phyloP scores from a whole-genome alignment of 1,139 yeast species.

The Blastobotrys petasosporus region DNA sequence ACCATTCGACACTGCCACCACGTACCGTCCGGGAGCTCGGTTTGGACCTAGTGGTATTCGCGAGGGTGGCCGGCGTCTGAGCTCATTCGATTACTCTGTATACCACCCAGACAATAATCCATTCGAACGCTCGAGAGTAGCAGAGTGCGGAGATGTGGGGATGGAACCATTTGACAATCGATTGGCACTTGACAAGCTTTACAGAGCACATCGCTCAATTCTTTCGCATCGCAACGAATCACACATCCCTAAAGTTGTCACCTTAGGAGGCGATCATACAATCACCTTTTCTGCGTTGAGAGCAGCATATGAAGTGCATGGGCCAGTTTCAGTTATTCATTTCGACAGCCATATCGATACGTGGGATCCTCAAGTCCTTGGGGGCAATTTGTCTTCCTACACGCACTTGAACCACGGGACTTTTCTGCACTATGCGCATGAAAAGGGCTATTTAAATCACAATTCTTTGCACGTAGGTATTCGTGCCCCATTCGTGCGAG shows the following conservation, averaged over 20 bases:
- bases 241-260: constrained; percentile 48
- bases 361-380: constrained; percentile 70
- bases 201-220: constrained; percentile 47
- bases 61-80: constrained; percentile 56
- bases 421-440: constrained; percentile 59
- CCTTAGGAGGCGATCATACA: constrained; percentile 77
- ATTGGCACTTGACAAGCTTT: constrained; percentile 66
- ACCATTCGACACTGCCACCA: constrained; percentile 72
- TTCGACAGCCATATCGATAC: constrained; percentile 72
- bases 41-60: constrained; percentile 77
- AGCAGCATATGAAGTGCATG: constrained; percentile 53
- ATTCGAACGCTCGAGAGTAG: constrained; percentile 49
- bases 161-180: constrained; percentile 75
- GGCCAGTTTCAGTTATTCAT: constrained; percentile 60
- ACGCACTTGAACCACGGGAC: constrained; percentile 64
- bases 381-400: constrained; percentile 42
- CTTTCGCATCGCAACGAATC: constrained; percentile 2
- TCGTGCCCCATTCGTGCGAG: constrained; percentile 45
- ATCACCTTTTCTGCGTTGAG: constrained; percentile 62
- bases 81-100: constrained; percentile 32
- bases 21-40: constrained; percentile 70
- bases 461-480: constrained; percentile 59
- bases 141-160: constrained; percentile 79
- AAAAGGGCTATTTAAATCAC: constrained; percentile 51
- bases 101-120: constrained; percentile 57